A percentile compares a stretch with the other conserved stretches of the same genome.
phyloP scores from a whole-genome alignment of 768 basidiomycete genomes.

The Hortiboletus flavorubellus region DNA sequence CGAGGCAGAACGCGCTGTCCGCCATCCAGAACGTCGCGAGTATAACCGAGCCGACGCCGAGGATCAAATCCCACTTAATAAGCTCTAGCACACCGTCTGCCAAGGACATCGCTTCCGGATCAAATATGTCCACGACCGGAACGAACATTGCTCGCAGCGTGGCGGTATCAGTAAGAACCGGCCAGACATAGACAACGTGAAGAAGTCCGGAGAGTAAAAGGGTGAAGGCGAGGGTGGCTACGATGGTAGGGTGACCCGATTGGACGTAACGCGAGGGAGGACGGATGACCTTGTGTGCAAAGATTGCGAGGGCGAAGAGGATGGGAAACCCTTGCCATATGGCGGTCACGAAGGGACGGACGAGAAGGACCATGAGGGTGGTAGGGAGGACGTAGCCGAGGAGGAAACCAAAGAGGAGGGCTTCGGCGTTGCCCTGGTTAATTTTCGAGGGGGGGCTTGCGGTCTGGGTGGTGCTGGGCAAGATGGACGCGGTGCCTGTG shows the following conservation, averaged over 20 bases:
- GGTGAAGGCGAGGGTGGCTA: constrained; percentile 13
- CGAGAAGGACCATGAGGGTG: constrained; percentile 40
- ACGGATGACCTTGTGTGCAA: constrained; percentile 39
- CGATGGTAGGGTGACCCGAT: constrained; percentile 23
- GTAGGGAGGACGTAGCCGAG: constrained; percentile 48
- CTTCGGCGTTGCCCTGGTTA: constrained; percentile 49
- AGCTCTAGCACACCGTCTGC: constrained; percentile 33
- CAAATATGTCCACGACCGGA: constrained; percentile 5
- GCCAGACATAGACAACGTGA: constrained; percentile 27
- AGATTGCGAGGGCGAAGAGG: constrained; percentile 41
- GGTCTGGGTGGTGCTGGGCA: background rate
- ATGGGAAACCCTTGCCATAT: constrained; percentile 55
- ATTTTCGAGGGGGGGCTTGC: constrained; percentile 20
- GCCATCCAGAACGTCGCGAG: constrained; percentile 51
- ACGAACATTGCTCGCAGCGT: constrained; percentile 12
- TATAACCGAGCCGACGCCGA: constrained; percentile 39
- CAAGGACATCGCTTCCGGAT: background rate
- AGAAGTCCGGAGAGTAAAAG: constrained; percentile 22
- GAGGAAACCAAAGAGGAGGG: constrained; percentile 47
- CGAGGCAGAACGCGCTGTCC: constrained; percentile 28
- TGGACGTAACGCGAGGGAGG: constrained; percentile 13
- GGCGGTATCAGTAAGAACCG: constrained; percentile 3
- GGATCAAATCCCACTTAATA: constrained; percentile 49
- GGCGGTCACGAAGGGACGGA: constrained; percentile 43
- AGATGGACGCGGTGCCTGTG: constrained; percentile 30